Base-by-base conservation (phyloP, 768 basidiomycete genomes). In the Pholiota conissans region DNA sequence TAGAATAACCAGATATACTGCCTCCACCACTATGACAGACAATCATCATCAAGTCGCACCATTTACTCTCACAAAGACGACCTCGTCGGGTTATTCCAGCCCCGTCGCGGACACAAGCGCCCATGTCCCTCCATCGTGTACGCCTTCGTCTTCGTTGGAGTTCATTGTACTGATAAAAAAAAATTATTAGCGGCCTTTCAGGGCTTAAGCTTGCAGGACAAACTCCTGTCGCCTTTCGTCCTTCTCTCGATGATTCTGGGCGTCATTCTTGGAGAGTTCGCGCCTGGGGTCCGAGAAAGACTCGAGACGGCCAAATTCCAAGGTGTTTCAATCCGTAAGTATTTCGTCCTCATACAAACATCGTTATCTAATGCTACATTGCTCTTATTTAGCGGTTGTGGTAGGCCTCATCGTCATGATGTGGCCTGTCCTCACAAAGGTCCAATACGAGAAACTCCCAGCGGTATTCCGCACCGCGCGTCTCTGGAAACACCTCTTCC, bases 331-430 rank as follows among this genome's bases (percentile, higher is more conserved):
- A 79, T 89, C 45, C 91, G 91, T 93, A 69, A 73, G 90, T n/a
- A n/a, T n/a, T 27, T 9, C 26, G n/a, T 52, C 11, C 11, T 24
- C 3, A 54, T 40, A n/a, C n/a, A n/a, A n/a, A n/a, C n/a, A n/a
- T n/a, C n/a, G n/a, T n/a, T n/a, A n/a, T n/a, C n/a, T n/a, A n/a
- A n/a, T n/a, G n/a, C 26, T 42, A 35, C 6, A 28, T 35, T 24
- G 14, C 53, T 18, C 34, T 3, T 0, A 24, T 5, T 13, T 18
- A 93, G 91, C 91, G 1, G 90, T 93, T 42, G 87, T 86, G 16
- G 76, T 93, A 40, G 93, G 91, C 1, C 81, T 94, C 34, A 82
- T 93, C 16, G 74, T 93, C 51, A 94, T 94, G 80, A 93, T 93
- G 89, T 92, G 90, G 89, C 92, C 91, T 2, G 81, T 87, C 35